Base-by-base conservation (phyloP, 495 filamentous ascomycete species). In the Penicillium psychrofluorescens region DNA sequence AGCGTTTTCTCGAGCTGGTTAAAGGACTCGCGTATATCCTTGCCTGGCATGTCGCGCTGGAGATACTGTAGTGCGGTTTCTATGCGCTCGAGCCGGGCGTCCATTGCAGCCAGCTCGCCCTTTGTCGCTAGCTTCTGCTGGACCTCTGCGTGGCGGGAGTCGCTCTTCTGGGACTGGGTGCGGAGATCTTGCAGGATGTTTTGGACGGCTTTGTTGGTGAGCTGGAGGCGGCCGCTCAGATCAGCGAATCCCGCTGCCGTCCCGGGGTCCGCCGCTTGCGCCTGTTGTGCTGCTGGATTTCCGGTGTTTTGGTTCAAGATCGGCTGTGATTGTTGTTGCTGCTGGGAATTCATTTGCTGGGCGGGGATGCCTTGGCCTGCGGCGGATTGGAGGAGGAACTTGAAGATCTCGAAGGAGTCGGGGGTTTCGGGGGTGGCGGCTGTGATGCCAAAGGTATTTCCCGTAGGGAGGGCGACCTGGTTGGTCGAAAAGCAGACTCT, bases 381-480 rank as follows among this genome's bases (percentile, higher is more conserved):
- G 40, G 59, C 53, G 30, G 66, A 78, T 56, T 80, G 75, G 31
- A 90, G 73, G 32, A 86, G 67, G 54, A 97, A 79, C 53, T 91
- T 95, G 73, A 89, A 91, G 48, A 92, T 62, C 64, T 98, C 92
- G 59, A 95, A 95, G 27, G 88, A 94, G 62, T 98, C 92, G 0
- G 92, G 88, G 51, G 78, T 90, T 46, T 96, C 90, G 27, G 88
- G 87, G 7, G 88, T 89, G 4, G 85, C 86, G 29, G 91, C 92
- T 2, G 85, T 85, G 49, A 98, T 68, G 56, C 92, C 92, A 46
- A 95, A 88, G 61, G 78, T 79, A 66, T 97, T 94, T 53, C 85
- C 86, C 7, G 74, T 58, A 8, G 92, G 90, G 29, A 98, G 75
- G 35, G 67, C 63, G 49, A 95, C 74, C 76, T 87, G 84, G 58